Evolutionary conservation across 441 rosid genomes (phyloP).

Genomic region (Aleurites moluccanus): DNA sequence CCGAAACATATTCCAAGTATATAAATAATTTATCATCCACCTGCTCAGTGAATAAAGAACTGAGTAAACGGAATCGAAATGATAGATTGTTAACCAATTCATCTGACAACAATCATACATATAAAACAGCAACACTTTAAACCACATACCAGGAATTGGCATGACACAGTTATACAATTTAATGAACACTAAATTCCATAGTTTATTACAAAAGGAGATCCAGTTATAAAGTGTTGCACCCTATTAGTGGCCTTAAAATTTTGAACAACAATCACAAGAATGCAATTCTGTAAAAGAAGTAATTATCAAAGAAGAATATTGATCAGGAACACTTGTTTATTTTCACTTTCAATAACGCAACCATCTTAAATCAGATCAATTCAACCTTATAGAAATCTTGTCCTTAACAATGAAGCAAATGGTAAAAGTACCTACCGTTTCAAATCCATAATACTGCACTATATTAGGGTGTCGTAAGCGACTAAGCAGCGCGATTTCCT

Average conservation of each 20-base stretch:
- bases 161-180: background rate
- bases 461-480: slow-evolving; percentile 84
- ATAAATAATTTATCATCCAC: slow-evolving; percentile 82
- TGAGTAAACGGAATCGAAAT: background rate
- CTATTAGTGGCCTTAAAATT: background rate
- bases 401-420: background rate
- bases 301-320: background rate
- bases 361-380: no score
- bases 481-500: slow-evolving; percentile 78
- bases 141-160: background rate
- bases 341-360: background rate
- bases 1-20: slow-evolving; percentile 96
- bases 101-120: background rate
- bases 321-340: no score
- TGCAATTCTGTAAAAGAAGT: background rate
- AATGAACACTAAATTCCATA: background rate
- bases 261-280: background rate
- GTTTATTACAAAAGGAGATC: background rate
- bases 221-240: background rate
- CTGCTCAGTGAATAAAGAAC: slow-evolving; percentile 41
- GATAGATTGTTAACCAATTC: background rate
- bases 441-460: slow-evolving; percentile 96
- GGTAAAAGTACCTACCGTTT: slow-evolving; percentile 50
- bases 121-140: background rate
- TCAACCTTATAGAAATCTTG: background rate